Conservation (phyloP, 768 basidiomycete species). For the Rubroboletus pulcherrimus region DNA sequence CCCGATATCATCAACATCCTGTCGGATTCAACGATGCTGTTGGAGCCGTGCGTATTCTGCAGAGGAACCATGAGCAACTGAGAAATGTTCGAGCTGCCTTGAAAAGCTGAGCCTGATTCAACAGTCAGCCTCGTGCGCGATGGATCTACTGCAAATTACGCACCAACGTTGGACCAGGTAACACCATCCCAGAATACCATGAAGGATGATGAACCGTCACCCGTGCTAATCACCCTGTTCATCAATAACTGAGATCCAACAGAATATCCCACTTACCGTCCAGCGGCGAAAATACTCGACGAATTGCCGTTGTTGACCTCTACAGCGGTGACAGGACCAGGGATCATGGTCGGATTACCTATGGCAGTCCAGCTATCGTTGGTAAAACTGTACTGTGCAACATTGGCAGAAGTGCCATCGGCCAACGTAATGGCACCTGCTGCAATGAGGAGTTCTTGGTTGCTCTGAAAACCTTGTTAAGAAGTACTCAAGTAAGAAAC, state of each 20-base stretch:
- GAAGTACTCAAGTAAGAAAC: neutral
- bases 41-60: constrained; percentile 65
- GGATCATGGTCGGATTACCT: constrained; percentile 57
- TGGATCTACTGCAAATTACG: constrained; percentile 9
- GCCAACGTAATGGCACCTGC: constrained; percentile 74
- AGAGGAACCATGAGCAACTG: constrained; percentile 91
- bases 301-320: constrained; percentile 77
- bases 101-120: constrained; percentile 49
- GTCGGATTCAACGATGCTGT: constrained; percentile 73
- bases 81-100: constrained; percentile 60
- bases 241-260: neutral
- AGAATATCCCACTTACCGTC: constrained; percentile 53
- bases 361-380: constrained; percentile 74
- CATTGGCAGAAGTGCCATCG: constrained; percentile 61
- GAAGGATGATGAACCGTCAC: constrained; percentile 64
- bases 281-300: constrained; percentile 88
- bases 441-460: constrained; percentile 69
- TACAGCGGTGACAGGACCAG: constrained; percentile 88
- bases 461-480: constrained; percentile 40
- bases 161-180: constrained; percentile 69
- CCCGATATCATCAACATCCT: constrained; percentile 91
- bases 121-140: neutral
- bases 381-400: constrained; percentile 66
- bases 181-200: constrained; percentile 82
- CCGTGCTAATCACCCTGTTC: constrained; percentile 35